phyloP scores from a whole-genome alignment of 306 rosid species.

The Notholithocarpus densiflorus region DNA sequence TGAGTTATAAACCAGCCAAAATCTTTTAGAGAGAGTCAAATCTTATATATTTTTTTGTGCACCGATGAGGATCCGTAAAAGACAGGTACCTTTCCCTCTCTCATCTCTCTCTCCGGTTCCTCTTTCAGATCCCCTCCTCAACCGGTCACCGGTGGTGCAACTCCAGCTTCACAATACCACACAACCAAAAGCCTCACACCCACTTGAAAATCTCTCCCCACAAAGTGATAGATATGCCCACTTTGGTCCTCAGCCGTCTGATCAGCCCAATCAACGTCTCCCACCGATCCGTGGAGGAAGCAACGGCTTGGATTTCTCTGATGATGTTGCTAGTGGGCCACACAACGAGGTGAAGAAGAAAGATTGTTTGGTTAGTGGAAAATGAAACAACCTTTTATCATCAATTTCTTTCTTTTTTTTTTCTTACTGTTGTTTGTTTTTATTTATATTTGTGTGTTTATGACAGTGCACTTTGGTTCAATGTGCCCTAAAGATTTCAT shows the following conservation, averaged over 20 bases:
- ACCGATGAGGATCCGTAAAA: constrained; percentile 84
- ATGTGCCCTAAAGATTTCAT: constrained; percentile 19
- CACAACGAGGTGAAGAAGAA: constrained; percentile 16
- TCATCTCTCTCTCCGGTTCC: constrained; percentile 49
- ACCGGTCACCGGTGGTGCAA: constrained; percentile 70
- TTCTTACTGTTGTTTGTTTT: constrained; percentile 4
- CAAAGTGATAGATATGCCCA: constrained; percentile 4
- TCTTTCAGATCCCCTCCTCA: constrained; percentile 75
- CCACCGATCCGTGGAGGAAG: constrained; percentile 35
- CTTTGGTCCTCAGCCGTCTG: constrained; percentile 43
- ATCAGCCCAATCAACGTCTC: constrained; percentile 31
- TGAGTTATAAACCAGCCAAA: background rate
- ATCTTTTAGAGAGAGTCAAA: background rate
- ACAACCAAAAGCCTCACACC: constrained; percentile 22
- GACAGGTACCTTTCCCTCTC: constrained; percentile 53
- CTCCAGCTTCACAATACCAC: constrained; percentile 24
- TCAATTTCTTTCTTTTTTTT: constrained; percentile 12
- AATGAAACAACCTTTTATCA: background rate
- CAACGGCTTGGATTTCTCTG: constrained; percentile 27
- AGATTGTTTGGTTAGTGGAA: constrained; percentile 53
- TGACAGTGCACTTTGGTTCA: constrained; percentile 51
- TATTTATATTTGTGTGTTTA: constrained; percentile 8
- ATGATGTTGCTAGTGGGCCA: constrained; percentile 28
- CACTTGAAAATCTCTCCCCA: constrained; percentile 10
- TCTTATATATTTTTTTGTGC: constrained; percentile 10